A percentile compares a stretch with the other conserved stretches of the same genome.
Evolutionary conservation across 768 basidiomycete genomes (phyloP).

Genomic region (Tylopilus subfusipes): DNA sequence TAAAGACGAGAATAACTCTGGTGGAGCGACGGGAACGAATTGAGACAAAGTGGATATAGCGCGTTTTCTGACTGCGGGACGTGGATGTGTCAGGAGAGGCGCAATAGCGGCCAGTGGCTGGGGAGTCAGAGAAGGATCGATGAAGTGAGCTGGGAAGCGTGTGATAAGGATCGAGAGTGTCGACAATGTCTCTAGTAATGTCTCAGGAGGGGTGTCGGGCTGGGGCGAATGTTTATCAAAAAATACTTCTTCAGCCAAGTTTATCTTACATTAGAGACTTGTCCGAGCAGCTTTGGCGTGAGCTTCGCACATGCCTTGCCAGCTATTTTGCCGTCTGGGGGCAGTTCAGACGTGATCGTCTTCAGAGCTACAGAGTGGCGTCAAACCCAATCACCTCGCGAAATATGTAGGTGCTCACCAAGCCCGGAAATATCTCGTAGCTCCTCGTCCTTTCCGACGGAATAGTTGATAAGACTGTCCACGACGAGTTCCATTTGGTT

Average conservation of each 20-base stretch:
- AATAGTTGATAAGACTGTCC: slow-evolving; percentile 84
- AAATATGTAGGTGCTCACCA: slow-evolving; percentile 44
- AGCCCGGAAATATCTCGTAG: slow-evolving; percentile 91
- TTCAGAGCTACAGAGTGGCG: slow-evolving; percentile 65
- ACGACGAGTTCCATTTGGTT: slow-evolving; percentile 81
- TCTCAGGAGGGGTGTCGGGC: slow-evolving; percentile 72
- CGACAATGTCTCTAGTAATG: slow-evolving; percentile 76
- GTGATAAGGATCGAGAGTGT: slow-evolving; percentile 87
- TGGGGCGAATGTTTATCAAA: slow-evolving; percentile 24
- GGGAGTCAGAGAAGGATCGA: slow-evolving; percentile 48
- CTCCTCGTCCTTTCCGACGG: slow-evolving; percentile 85
- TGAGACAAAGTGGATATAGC: slow-evolving; percentile 84
- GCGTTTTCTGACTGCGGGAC: slow-evolving; percentile 89
- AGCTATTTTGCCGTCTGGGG: slow-evolving; percentile 76
- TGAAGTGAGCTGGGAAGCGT: slow-evolving; percentile 72
- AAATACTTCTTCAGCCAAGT: not conserved
- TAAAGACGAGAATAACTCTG: slow-evolving; percentile 58
- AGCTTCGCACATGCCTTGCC: slow-evolving; percentile 78
- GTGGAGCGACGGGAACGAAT: slow-evolving; percentile 70
- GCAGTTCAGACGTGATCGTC: slow-evolving; percentile 90
- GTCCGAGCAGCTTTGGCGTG: slow-evolving; percentile 75
- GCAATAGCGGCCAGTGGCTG: slow-evolving; percentile 65
- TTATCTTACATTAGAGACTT: slow-evolving; percentile 65
- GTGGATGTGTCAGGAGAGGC: slow-evolving; percentile 67
- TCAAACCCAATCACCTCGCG: not conserved